phyloP scores from a whole-genome alignment of 1,139 yeast species.

The Taphrina flavorubra region DNA sequence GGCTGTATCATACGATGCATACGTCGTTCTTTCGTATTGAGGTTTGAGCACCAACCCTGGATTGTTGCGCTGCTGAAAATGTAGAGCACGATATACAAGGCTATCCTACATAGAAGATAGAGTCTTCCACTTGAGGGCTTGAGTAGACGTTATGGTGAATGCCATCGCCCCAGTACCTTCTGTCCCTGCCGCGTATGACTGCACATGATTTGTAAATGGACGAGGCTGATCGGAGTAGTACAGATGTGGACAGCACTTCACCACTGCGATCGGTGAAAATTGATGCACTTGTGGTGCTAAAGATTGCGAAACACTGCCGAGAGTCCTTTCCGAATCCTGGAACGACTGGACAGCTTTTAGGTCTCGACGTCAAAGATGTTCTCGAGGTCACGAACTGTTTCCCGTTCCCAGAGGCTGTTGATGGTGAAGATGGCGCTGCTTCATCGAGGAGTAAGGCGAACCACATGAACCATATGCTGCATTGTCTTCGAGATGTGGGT shows the following conservation, averaged over 20 bases:
- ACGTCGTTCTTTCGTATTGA: background rate
- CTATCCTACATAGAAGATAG: constrained; percentile 5
- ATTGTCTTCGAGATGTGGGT: constrained; percentile 66
- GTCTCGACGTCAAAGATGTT: constrained; percentile 67
- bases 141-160: constrained; percentile 22
- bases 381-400: constrained; percentile 64
- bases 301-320: constrained; percentile 74
- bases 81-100: constrained; percentile 3
- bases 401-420: constrained; percentile 62
- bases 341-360: constrained; percentile 77
- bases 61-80: constrained; percentile 10
- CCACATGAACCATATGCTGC: constrained; percentile 73
- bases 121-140: background rate
- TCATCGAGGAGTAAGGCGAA: constrained; percentile 48
- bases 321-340: constrained; percentile 66
- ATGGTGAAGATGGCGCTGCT: constrained; percentile 52
- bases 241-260: constrained; percentile 42
- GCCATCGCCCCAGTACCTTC: constrained; percentile 40
- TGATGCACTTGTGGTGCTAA: constrained; percentile 60
- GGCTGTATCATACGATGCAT: background rate
- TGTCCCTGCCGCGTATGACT: constrained; percentile 30
- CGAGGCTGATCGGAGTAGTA: constrained; percentile 8
- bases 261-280: constrained; percentile 43
- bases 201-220: background rate
- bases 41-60: constrained; percentile 3